Percentiles rank a stretch among this genome's conserved stretches.
These are phyloP conservation scores for Ophiostoma populinum DNA, from an alignment of 2,329 filamentous ascomycete species.

Conservation along the genomic window DNA sequence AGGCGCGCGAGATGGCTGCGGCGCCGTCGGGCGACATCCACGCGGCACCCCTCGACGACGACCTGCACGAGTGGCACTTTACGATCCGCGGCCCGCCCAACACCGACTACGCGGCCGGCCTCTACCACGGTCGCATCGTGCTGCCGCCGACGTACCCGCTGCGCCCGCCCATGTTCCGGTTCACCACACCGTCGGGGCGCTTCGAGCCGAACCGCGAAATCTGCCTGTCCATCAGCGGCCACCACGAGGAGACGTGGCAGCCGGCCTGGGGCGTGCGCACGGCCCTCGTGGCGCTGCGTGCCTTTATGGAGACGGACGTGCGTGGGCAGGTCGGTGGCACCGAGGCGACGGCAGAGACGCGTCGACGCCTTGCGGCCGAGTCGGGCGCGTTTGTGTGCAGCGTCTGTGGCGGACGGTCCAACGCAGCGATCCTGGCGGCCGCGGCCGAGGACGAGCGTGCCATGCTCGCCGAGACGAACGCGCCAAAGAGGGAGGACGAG, in stretches of 20 bases:
- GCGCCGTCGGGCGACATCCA: constrained; percentile 73
- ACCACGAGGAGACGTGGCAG: constrained; percentile 98
- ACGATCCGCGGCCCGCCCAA: constrained; percentile 78
- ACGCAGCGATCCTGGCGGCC: constrained; percentile 57
- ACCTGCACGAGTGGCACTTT: constrained; percentile 98
- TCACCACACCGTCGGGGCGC: constrained; percentile 75
- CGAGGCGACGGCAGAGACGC: constrained; percentile 51
- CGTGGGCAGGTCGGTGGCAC: constrained; percentile 81
- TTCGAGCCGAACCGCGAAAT: constrained; percentile 97
- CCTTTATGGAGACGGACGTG: constrained; percentile 85
- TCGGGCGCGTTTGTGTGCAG: constrained; percentile 51
- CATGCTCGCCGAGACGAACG: constrained; percentile 9
- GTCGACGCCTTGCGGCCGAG: constrained; percentile 51
- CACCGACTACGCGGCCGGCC: constrained; percentile 60
- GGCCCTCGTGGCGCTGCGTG: constrained; percentile 60
- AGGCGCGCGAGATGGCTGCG: constrained; percentile 70
- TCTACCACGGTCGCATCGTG: constrained; percentile 92
- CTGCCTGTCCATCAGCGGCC: constrained; percentile 80
- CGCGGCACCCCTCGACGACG: constrained; percentile 67
- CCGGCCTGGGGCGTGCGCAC: constrained; percentile 94
- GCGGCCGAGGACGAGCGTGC: constrained; percentile 40
- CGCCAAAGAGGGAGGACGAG: neutral
- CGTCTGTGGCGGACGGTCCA: constrained; percentile 46
- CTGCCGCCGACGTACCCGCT: constrained; percentile 81
- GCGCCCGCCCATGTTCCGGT: constrained; percentile 87